A percentile compares a stretch with the other conserved stretches of the same genome.
Conservation (phyloP, 2,329 filamentous ascomycete species). For the Sarocladium strictum region DNA sequence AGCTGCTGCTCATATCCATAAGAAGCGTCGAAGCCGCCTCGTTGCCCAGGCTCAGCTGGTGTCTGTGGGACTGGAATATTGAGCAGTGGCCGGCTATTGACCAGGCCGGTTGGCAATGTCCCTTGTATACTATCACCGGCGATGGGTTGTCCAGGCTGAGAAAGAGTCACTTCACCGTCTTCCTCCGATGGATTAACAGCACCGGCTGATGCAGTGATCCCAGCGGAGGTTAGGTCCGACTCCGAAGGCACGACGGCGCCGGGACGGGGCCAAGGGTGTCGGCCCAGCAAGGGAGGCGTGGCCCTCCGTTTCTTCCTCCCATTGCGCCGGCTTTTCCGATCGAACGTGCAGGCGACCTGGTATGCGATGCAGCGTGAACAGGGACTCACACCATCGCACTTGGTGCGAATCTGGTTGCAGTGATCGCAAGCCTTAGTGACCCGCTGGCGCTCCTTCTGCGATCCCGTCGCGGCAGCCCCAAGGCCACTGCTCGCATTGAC, state of each 20-base stretch:
- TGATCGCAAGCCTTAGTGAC: slow-evolving; percentile 3
- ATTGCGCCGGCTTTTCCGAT: slow-evolving; percentile 1
- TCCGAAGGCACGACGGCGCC: not conserved
- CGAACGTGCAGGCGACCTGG: slow-evolving; percentile 2
- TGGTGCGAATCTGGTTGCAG: slow-evolving; percentile 4
- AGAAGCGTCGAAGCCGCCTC: not conserved
- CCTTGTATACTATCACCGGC: not conserved
- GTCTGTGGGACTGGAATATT: not conserved
- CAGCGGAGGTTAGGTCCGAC: not conserved
- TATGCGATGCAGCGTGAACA: slow-evolving; percentile 3
- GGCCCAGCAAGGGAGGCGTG: not conserved
- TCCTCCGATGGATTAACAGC: not conserved
- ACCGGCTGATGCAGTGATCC: not conserved
- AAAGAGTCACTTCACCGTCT: not conserved
- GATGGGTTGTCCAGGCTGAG: not conserved
- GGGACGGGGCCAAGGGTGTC: not conserved
- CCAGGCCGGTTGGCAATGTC: not conserved
- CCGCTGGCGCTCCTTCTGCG: not conserved
- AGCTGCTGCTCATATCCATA: not conserved
- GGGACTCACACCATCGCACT: slow-evolving; percentile 2
- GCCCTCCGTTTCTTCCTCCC: slow-evolving; percentile 4
- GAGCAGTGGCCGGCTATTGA: not conserved
- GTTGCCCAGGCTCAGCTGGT: not conserved
- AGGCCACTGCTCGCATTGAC: not conserved
- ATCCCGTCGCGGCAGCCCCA: not conserved